Evolutionary conservation across 495 filamentous ascomycete genomes (phyloP).

Genomic region (Xylaria palmicola): DNA sequence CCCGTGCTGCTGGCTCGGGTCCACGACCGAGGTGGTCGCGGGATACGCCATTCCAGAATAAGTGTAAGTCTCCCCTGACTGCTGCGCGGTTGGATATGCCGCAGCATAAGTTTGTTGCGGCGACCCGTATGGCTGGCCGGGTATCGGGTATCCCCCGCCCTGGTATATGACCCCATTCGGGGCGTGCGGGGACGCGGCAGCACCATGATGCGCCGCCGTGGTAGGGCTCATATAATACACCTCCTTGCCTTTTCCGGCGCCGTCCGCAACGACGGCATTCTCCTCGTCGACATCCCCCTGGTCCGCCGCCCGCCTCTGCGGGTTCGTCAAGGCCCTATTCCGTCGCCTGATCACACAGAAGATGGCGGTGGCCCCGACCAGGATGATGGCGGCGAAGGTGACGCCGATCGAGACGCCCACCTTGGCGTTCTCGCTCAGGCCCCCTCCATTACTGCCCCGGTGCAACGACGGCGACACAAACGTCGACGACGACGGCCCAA

Average conservation of each 20-base stretch:
- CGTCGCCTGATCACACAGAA: slow-evolving; percentile 21
- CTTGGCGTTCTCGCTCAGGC: slow-evolving; percentile 25
- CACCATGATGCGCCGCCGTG: background rate
- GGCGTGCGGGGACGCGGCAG: background rate
- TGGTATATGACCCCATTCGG: background rate
- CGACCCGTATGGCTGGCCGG: slow-evolving; percentile 2
- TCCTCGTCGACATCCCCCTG: background rate
- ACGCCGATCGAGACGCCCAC: slow-evolving; percentile 24
- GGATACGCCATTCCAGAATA: background rate
- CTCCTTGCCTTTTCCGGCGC: background rate
- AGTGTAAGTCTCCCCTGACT: background rate
- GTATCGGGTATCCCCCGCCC: slow-evolving; percentile 4
- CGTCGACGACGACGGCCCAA: background rate
- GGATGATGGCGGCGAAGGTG: slow-evolving; percentile 22
- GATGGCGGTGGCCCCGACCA: slow-evolving; percentile 19
- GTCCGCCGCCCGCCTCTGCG: background rate
- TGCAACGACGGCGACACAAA: slow-evolving; percentile 4
- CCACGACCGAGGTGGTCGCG: background rate
- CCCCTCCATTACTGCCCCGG: background rate
- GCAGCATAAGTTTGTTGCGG: background rate
- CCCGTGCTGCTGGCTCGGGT: slow-evolving; percentile 5
- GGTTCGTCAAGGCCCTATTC: background rate
- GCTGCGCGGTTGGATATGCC: background rate
- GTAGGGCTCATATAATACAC: background rate
- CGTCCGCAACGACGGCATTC: slow-evolving; percentile 3